A percentile compares a stretch with the other conserved stretches of the same genome.
These are phyloP conservation scores for Suillus fuscotomentosus DNA, from an alignment of 768 basidiomycete species.

Conservation along the genomic window DNA sequence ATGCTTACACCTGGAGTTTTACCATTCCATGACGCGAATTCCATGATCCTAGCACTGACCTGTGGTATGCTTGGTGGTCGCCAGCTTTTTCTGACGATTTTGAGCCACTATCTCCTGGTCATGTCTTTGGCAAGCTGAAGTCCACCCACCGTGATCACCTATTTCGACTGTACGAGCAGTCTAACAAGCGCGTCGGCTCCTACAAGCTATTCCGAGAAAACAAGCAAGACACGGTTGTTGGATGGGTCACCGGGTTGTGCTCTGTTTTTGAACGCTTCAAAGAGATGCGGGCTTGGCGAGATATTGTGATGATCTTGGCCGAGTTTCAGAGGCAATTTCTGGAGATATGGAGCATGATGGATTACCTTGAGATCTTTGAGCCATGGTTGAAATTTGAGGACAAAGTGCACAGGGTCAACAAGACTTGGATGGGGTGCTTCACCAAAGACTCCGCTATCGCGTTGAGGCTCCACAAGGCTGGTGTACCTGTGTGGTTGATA, in stretches of 20 bases:
- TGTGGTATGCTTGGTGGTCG: neutral
- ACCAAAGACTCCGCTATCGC: neutral
- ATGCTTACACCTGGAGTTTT: neutral
- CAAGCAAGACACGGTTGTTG: neutral
- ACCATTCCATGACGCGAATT: neutral
- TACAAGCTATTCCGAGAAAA: neutral
- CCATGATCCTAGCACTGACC: neutral
- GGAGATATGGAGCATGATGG: neutral
- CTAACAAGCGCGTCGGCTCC: neutral
- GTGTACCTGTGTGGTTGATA: conserved; percentile 1
- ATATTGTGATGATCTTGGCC: neutral
- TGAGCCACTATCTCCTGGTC: neutral
- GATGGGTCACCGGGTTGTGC: neutral
- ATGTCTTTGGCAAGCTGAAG: neutral
- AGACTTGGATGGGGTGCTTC: conserved; percentile 3
- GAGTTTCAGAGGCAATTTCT: neutral
- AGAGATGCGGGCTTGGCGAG: neutral
- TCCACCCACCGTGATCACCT: neutral
- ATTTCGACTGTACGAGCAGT: neutral
- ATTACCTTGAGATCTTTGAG: neutral
- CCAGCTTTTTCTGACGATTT: neutral
- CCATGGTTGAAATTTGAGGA: neutral
- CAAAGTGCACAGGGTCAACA: neutral
- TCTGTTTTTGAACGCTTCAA: neutral
- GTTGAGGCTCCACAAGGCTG: neutral